Evolutionary conservation across 441 rosid genomes (phyloP), one percentile per base, ranked within the genome.

Genomic region (Gossypium aridum): DNA sequence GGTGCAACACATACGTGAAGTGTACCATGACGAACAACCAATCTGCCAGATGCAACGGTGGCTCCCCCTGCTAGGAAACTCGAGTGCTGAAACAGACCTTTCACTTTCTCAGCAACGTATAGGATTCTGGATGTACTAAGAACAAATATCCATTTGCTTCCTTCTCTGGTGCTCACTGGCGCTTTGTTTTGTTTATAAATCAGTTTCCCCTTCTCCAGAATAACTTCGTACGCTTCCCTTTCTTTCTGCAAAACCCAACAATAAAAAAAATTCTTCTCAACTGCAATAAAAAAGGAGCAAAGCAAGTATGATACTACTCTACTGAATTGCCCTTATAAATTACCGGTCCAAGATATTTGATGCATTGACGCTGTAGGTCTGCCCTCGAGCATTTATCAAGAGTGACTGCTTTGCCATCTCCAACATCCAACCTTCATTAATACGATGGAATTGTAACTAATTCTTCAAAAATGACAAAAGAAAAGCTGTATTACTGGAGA

Each of bases 291-390:
- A 34, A 34, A 6, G 39, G 2, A 34, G 43, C 43, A 34, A 34
- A 34, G 39, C 57, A 53, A 53, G 22, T 54, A 16, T 54, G 19
- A 12, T 12, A 2, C n/a, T 16, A 4, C 31, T 60, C 5, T 13
- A 45, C 16, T 23, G 4, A 70, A 16, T 34, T 10, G 4, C 14
- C 54, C 14, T 49, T 73, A 34, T 34, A 34, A 34, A 88, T 85
- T 86, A 90, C 95, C 16, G 95, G 92, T 82, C 92, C 92, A 10
- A 90, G 92, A 76, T 90, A 90, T 77, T 82, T 71, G 81, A 88
- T 88, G 85, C 91, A 87, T 64, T 90, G 89, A 13, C 81, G 80
- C 1, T 87, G 91, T n/a, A 90, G 83, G 49, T 72, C 63, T 3
- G 63, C 65, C 77, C 92, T 83, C 3, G 88, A 77, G 74, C 95